Evolutionary conservation across 805 yeast species (phyloP).

Genomic region (Ogataea polymorpha): DNA sequence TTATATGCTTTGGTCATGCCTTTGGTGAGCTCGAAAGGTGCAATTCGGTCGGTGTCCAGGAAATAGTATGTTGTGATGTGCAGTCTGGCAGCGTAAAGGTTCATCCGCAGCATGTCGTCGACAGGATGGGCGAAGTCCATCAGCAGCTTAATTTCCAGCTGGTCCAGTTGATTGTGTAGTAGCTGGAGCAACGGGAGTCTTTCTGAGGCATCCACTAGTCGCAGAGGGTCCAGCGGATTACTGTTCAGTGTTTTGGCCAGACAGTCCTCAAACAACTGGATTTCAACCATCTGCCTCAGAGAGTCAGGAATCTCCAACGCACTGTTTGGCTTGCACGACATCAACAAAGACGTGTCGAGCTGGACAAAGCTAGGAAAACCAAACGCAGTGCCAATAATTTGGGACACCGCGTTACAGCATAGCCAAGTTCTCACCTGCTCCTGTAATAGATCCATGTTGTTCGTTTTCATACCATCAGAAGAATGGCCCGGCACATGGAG

Average conservation of each 20-base stretch:
- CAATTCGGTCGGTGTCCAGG: slow-evolving; percentile 55
- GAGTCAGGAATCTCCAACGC: slow-evolving; percentile 46
- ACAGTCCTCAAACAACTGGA: slow-evolving; percentile 84
- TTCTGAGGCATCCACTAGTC: slow-evolving; percentile 65
- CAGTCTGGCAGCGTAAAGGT: slow-evolving; percentile 70
- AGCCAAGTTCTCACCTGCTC: slow-evolving; percentile 93
- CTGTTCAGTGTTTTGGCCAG: slow-evolving; percentile 73
- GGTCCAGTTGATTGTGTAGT: slow-evolving; percentile 69
- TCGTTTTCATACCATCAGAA: slow-evolving; percentile 44
- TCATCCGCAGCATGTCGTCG: slow-evolving; percentile 70
- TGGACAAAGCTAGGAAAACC: slow-evolving; percentile 94
- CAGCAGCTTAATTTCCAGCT: slow-evolving; percentile 57
- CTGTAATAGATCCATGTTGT: slow-evolving; percentile 46
- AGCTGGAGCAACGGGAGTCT: slow-evolving; percentile 72
- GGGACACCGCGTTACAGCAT: slow-evolving; percentile 87
- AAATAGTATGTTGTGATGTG: slow-evolving; percentile 81
- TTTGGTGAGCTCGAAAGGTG: slow-evolving; percentile 57
- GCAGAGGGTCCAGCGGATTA: slow-evolving; percentile 63
- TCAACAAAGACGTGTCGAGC: slow-evolving; percentile 68
- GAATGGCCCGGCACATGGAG: slow-evolving; percentile 75
- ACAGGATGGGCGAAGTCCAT: slow-evolving; percentile 38
- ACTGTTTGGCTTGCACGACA: slow-evolving; percentile 49
- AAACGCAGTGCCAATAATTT: slow-evolving; percentile 84
- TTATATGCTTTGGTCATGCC: slow-evolving; percentile 78
- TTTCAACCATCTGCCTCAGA: slow-evolving; percentile 75